phyloP scores from a whole-genome alignment of 2,329 filamentous ascomycete species.

The Basipetospora chlamydospora region DNA sequence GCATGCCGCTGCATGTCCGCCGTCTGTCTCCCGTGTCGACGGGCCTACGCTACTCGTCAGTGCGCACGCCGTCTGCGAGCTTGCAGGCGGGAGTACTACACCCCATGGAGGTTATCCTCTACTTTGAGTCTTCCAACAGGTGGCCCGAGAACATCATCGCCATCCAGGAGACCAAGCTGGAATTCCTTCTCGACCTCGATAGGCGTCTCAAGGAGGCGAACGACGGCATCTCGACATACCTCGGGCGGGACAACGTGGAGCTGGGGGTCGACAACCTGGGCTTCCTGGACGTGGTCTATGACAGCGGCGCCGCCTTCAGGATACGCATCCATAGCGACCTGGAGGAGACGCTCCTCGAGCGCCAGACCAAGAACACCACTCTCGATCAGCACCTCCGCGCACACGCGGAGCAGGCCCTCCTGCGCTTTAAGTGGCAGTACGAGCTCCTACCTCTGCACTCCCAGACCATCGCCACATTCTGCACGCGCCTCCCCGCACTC shows the following conservation, averaged over 20 bases:
- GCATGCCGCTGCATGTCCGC: slow-evolving; percentile 74
- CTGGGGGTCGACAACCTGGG: slow-evolving; percentile 59
- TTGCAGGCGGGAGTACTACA: slow-evolving; percentile 12
- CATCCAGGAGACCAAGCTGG: slow-evolving; percentile 87
- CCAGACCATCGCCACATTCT: slow-evolving; percentile 66
- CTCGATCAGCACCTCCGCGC: slow-evolving; percentile 51
- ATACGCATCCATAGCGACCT: slow-evolving; percentile 80
- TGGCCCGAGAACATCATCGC: slow-evolving; percentile 89
- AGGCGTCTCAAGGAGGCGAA: slow-evolving; percentile 51
- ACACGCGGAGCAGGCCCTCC: slow-evolving; percentile 54
- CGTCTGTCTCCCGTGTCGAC: slow-evolving; percentile 62
- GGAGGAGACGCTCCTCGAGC: slow-evolving; percentile 67
- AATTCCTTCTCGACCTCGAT: slow-evolving; percentile 68
- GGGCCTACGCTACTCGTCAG: slow-evolving; percentile 59
- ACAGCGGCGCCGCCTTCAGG: slow-evolving; percentile 60
- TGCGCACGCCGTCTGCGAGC: slow-evolving; percentile 29
- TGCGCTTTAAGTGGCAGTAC: slow-evolving; percentile 56
- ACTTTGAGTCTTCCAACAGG: slow-evolving; percentile 82
- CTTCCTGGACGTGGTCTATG: slow-evolving; percentile 69
- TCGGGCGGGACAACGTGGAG: slow-evolving; percentile 69
- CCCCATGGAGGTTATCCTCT: slow-evolving; percentile 67
- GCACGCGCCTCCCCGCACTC: slow-evolving; percentile 64
- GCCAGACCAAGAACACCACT: slow-evolving; percentile 60
- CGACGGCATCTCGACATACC: slow-evolving; percentile 45
- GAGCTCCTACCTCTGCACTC: slow-evolving; percentile 62